phyloP scores from a whole-genome alignment of 352 stramenopile genomes.

The Globisporangium splendens region DNA sequence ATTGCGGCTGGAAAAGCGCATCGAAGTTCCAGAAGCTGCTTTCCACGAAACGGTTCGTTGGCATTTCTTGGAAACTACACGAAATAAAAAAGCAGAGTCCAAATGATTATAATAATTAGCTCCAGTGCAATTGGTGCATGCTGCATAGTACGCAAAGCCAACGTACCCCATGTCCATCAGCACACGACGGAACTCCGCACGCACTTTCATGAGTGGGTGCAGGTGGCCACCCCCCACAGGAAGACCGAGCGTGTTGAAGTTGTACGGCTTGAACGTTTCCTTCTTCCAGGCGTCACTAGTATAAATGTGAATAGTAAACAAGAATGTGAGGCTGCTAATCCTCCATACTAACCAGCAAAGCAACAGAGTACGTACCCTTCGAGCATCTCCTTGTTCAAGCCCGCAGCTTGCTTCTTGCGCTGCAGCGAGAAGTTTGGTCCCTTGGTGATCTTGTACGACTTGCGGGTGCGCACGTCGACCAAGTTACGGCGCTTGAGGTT shows the following conservation, averaged over 20 bases:
- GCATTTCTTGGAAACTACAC: constrained; percentile 97
- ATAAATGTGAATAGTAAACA: neutral
- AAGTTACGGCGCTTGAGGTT: constrained; percentile 83
- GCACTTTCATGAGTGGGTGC: constrained; percentile 97
- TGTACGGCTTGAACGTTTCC: constrained; percentile 98
- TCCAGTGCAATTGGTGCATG: neutral
- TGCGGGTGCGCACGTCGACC: constrained; percentile 81
- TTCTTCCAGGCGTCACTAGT: constrained; percentile 91
- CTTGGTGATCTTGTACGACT: constrained; percentile 94
- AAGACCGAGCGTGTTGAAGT: constrained; percentile 97
- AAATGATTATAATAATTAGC: neutral
- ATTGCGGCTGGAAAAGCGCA: constrained; percentile 99
- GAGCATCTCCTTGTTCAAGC: constrained; percentile 99
- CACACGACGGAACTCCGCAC: constrained; percentile 98
- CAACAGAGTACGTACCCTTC: constrained; percentile 62
- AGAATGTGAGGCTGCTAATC: neutral
- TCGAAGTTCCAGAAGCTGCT: constrained; percentile 99
- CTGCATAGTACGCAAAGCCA: neutral
- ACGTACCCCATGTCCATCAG: constrained; percentile 98
- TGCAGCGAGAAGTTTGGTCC: constrained; percentile 91
- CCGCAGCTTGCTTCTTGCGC: constrained; percentile 95
- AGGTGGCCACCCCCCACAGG: constrained; percentile 94
- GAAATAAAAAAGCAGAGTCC: no score
- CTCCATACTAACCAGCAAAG: neutral
- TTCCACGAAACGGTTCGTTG: constrained; percentile 99